A percentile compares a stretch with the other conserved stretches of the same genome.
phyloP scores from a whole-genome alignment of 495 filamentous ascomycete species.

The Penicillium desertorum region DNA sequence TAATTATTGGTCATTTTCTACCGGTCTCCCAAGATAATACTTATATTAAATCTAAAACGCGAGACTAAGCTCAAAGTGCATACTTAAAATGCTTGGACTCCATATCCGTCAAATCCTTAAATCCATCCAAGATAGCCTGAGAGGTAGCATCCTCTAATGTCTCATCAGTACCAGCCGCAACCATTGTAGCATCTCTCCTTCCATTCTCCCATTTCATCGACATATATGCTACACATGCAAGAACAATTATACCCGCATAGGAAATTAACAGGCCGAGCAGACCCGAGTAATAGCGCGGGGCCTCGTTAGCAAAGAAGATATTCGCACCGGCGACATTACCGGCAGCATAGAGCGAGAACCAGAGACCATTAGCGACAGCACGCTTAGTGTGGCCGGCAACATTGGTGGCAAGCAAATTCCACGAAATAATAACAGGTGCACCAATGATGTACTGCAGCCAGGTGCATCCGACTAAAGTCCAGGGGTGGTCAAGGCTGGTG shows the following conservation, averaged over 20 bases:
- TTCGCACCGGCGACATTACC: slow-evolving; percentile 49
- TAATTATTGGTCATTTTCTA: no score
- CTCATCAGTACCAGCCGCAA: slow-evolving; percentile 12
- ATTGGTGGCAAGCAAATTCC: slow-evolving; percentile 59
- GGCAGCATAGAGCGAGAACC: slow-evolving; percentile 38
- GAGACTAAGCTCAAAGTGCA: slow-evolving; percentile 28
- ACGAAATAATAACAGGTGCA: slow-evolving; percentile 51
- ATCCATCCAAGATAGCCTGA: slow-evolving; percentile 40
- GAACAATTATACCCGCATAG: slow-evolving; percentile 38
- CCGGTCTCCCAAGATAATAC: not conserved
- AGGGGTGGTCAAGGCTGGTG: slow-evolving; percentile 45
- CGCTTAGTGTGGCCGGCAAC: slow-evolving; percentile 69
- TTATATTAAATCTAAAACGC: not conserved
- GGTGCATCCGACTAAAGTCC: slow-evolving; percentile 51
- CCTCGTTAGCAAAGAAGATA: slow-evolving; percentile 39
- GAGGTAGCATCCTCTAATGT: slow-evolving; percentile 18
- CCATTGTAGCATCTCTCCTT: slow-evolving; percentile 25
- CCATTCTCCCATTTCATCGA: slow-evolving; percentile 34
- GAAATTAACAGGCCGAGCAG: slow-evolving; percentile 34
- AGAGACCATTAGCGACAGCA: slow-evolving; percentile 44
- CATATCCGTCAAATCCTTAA: slow-evolving; percentile 50
- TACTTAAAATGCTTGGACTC: slow-evolving; percentile 48
- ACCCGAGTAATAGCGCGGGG: slow-evolving; percentile 39
- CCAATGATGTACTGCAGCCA: slow-evolving; percentile 52
- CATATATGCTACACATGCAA: slow-evolving; percentile 24